These are phyloP conservation scores for Lepidium didymum DNA, from an alignment of 345 rosid species.

Conservation along the genomic window DNA sequence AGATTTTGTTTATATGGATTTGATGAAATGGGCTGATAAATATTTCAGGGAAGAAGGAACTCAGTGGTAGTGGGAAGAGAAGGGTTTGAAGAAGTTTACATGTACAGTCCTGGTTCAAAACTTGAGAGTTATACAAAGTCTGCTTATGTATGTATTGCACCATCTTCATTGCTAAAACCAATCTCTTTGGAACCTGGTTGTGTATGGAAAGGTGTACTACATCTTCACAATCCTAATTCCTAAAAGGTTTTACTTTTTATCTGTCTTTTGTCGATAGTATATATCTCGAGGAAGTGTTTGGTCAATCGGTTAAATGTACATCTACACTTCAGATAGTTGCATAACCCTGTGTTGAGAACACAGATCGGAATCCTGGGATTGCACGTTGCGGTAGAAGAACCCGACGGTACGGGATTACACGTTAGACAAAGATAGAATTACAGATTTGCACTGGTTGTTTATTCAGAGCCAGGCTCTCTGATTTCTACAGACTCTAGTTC, in stretches of 20 bases:
- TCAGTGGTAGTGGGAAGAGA: slow-evolving; percentile 60
- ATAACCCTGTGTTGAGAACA: too few relatives aligned
- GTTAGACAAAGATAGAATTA: too few relatives aligned
- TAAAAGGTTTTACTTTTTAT: background rate
- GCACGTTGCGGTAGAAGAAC: too few relatives aligned
- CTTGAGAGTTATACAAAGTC: slow-evolving; percentile 62
- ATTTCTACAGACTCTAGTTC: too few relatives aligned
- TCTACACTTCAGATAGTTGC: too few relatives aligned
- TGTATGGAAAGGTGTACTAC: slow-evolving; percentile 63
- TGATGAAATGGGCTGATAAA: background rate
- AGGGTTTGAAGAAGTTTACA: slow-evolving; percentile 67
- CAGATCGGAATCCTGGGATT: too few relatives aligned
- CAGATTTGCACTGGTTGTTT: too few relatives aligned
- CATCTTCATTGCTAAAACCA: slow-evolving; percentile 58
- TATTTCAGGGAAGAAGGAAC: slow-evolving; percentile 71
- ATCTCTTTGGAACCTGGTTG: slow-evolving; percentile 49
- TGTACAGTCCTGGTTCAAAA: slow-evolving; percentile 76
- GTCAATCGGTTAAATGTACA: too few relatives aligned
- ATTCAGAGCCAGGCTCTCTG: too few relatives aligned
- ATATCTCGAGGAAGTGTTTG: too few relatives aligned
- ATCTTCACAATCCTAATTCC: slow-evolving; percentile 67
- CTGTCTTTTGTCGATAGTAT: too few relatives aligned
- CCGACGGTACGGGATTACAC: too few relatives aligned
- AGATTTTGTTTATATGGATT: background rate
- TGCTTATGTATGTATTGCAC: slow-evolving; percentile 64